These are phyloP conservation scores for Colletotrichum sp. DNA, from an alignment of 2,329 filamentous ascomycete genomes.

Conservation along the genomic window DNA sequence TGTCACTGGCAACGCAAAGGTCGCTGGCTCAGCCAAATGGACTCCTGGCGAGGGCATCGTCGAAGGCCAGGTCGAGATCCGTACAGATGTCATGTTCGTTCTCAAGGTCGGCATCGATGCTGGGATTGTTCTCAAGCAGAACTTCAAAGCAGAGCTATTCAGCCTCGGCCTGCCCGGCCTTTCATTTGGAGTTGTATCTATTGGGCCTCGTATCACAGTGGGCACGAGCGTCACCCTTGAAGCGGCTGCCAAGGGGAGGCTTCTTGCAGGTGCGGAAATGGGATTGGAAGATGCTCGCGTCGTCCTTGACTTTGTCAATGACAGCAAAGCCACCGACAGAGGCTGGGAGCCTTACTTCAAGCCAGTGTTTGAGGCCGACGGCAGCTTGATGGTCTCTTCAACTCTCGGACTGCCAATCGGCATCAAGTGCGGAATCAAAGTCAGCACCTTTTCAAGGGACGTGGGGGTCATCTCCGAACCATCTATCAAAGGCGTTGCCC, in stretches of 20 bases:
- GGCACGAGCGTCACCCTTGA: conserved; percentile 25
- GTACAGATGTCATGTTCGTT: conserved; percentile 26
- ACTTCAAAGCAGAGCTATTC: conserved; percentile 25
- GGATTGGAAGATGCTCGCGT: conserved; percentile 26
- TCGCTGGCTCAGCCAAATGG: conserved; percentile 23
- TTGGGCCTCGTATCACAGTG: conserved; percentile 12
- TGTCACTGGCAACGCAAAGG: conserved; percentile 27
- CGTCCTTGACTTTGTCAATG: conserved; percentile 22
- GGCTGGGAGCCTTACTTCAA: conserved; percentile 32
- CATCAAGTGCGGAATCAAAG: conserved; percentile 27
- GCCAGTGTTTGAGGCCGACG: conserved; percentile 31
- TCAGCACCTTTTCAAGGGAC: conserved; percentile 23
- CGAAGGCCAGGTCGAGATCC: conserved; percentile 27
- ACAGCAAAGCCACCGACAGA: conserved; percentile 18
- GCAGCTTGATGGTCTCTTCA: conserved; percentile 28
- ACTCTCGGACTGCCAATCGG: conserved; percentile 31
- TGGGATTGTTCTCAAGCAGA: conserved; percentile 22
- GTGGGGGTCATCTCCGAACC: conserved; percentile 31
- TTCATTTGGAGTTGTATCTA: conserved; percentile 27
- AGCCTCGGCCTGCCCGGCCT: conserved; percentile 28
- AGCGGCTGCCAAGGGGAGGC: conserved; percentile 26
- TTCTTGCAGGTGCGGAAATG: conserved; percentile 35
- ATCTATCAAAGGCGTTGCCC: conserved; percentile 27
- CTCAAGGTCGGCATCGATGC: conserved; percentile 36
- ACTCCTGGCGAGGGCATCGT: conserved; percentile 27